phyloP scores from a whole-genome alignment of 179 eudicot species.

The Dionaea muscipula region DNA sequence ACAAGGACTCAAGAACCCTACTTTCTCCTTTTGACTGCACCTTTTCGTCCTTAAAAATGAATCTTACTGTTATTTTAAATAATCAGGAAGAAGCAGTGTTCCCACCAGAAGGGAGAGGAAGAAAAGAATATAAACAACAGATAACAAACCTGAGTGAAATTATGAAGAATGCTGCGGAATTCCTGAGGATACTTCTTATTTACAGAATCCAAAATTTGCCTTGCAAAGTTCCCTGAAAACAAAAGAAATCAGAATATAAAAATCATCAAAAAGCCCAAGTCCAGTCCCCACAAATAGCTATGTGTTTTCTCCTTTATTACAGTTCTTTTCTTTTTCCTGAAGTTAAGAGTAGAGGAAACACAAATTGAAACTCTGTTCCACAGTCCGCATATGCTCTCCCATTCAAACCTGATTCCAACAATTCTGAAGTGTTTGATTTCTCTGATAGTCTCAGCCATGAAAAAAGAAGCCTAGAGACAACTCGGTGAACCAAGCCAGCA shows the following conservation, averaged over 20 bases:
- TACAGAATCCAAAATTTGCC: constrained; percentile 39
- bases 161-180: constrained; percentile 45
- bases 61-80: background rate
- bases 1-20: constrained; percentile 37
- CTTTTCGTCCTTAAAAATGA: constrained; percentile 28
- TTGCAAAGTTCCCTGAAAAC: constrained; percentile 36
- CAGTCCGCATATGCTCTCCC: background rate
- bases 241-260: constrained; percentile 3
- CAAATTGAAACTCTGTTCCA: background rate
- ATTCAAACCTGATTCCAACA: constrained; percentile 34
- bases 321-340: background rate
- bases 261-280: background rate
- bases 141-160: constrained; percentile 44
- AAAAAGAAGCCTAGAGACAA: constrained; percentile 47
- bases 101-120: background rate
- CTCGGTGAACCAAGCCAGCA: constrained; percentile 23
- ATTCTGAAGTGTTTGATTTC: constrained; percentile 21
- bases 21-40: constrained; percentile 41
- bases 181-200: constrained; percentile 50
- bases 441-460: constrained; percentile 38
- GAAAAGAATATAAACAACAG: background rate
- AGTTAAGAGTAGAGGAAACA: background rate
- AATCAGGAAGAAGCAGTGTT: background rate
- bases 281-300: background rate
- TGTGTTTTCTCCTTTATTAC: background rate